Percentiles rank a stretch among this genome's conserved stretches.
Evolutionary conservation across 1,139 yeast genomes (phyloP).

Genomic region (Candida pseudoviswanathii): DNA sequence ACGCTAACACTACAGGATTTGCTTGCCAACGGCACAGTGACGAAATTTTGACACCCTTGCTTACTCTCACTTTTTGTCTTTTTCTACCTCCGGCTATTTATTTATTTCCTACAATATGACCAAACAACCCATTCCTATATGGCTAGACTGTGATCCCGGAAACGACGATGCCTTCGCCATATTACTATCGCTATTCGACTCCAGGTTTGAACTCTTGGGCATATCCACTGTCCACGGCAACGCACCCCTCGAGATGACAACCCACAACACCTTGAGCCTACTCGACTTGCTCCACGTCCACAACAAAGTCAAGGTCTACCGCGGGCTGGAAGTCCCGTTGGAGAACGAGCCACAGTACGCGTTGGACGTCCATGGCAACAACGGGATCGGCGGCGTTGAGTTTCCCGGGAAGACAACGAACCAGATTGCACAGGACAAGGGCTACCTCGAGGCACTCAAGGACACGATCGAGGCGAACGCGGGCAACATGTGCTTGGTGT

Average conservation of each 20-base stretch:
- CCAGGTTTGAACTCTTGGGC: constrained; percentile 64
- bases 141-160: constrained; percentile 96
- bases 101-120: constrained; percentile 5
- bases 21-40: too few species aligned
- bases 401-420: constrained; percentile 52
- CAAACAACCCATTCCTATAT: constrained; percentile 50
- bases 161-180: constrained; percentile 88
- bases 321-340: constrained; percentile 66
- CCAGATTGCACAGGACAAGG: constrained; percentile 31
- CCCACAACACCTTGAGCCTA: constrained; percentile 68
- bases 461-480: constrained; percentile 45
- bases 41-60: too few species aligned
- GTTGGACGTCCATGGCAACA: constrained; percentile 67
- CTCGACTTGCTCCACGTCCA: constrained; percentile 56
- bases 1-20: too few species aligned
- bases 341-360: constrained; percentile 52
- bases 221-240: constrained; percentile 85
- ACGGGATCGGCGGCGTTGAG: constrained; percentile 75
- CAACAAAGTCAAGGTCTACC: constrained; percentile 51
- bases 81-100: too few species aligned
- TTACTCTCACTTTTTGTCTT: too few species aligned
- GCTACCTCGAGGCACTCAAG: constrained; percentile 60
- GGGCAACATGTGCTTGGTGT: constrained; percentile 56
- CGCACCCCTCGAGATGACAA: constrained; percentile 66
- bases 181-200: constrained; percentile 60